Conservation (phyloP, 768 basidiomycete species). For the Dictyophora rubrovolvata region DNA sequence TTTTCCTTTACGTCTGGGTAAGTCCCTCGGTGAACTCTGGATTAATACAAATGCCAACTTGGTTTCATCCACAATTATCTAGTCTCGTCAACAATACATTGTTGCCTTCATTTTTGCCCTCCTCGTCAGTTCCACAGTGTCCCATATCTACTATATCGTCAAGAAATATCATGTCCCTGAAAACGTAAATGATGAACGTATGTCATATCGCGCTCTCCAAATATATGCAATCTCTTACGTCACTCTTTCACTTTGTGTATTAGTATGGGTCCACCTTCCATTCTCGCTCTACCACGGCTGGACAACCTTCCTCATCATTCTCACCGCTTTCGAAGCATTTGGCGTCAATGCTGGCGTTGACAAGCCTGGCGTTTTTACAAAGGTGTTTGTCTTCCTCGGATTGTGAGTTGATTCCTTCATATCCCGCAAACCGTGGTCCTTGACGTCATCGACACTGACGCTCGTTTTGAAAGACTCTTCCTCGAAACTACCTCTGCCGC, state of each 20-base stretch:
- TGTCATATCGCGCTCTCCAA: constrained; percentile 5
- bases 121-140: constrained; percentile 69
- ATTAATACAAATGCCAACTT: background rate
- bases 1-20: constrained; percentile 87
- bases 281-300: constrained; percentile 95
- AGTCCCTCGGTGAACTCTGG: constrained; percentile 48
- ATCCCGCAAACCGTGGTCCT: background rate
- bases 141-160: constrained; percentile 88
- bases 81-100: constrained; percentile 15
- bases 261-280: constrained; percentile 81
- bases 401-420: constrained; percentile 40
- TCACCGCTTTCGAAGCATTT: constrained; percentile 83
- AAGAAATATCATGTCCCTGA: constrained; percentile 74
- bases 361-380: constrained; percentile 78
- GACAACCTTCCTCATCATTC: constrained; percentile 74
- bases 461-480: constrained; percentile 53
- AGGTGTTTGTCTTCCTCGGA: constrained; percentile 89
- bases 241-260: background rate
- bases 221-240: background rate
- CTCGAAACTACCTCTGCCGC: constrained; percentile 86
- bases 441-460: background rate
- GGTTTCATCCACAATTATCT: background rate
- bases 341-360: constrained; percentile 62
- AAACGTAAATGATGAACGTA: constrained; percentile 54
- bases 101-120: constrained; percentile 80